These are phyloP conservation scores for Penicillium waksmanii DNA, from an alignment of 495 filamentous ascomycete species.

Conservation along the genomic window DNA sequence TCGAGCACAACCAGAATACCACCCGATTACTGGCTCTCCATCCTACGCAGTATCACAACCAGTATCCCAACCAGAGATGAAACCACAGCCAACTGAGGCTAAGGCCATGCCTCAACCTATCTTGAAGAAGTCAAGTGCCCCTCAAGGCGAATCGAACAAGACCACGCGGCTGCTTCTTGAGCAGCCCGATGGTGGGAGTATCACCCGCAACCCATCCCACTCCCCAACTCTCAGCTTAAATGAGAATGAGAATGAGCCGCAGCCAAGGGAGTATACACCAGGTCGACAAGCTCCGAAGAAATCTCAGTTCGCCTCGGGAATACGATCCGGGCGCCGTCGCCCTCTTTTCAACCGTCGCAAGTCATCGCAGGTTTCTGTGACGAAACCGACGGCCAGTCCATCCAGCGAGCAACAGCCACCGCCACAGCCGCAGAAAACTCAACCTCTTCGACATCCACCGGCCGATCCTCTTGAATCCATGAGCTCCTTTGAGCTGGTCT, in stretches of 20 bases:
- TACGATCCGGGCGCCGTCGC: conserved; percentile 39
- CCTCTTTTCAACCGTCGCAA: conserved; percentile 48
- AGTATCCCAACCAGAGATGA: conserved; percentile 4
- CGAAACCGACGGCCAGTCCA: neutral
- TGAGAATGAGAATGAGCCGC: conserved; percentile 10
- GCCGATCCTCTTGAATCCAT: neutral
- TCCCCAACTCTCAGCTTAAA: conserved; percentile 28
- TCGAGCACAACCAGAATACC: neutral
- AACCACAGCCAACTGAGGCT: conserved; percentile 10
- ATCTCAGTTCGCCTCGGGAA: conserved; percentile 34
- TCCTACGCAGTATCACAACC: neutral
- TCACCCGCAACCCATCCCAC: conserved; percentile 40
- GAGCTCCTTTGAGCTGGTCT: conserved; percentile 7
- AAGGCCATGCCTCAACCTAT: conserved; percentile 39
- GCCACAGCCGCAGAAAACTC: neutral
- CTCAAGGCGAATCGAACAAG: conserved; percentile 35
- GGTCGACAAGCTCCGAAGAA: conserved; percentile 34
- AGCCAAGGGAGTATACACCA: conserved; percentile 12
- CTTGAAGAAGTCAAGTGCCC: conserved; percentile 39
- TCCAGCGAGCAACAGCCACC: conserved; percentile 3
- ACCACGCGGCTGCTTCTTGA: conserved; percentile 40
- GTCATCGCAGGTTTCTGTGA: conserved; percentile 40
- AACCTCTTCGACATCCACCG: neutral
- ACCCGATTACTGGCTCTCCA: neutral
- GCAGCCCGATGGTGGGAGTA: conserved; percentile 28